Base-by-base conservation (phyloP, 495 filamentous ascomycete genomes). In the Talaromyces nanjingensis region DNA sequence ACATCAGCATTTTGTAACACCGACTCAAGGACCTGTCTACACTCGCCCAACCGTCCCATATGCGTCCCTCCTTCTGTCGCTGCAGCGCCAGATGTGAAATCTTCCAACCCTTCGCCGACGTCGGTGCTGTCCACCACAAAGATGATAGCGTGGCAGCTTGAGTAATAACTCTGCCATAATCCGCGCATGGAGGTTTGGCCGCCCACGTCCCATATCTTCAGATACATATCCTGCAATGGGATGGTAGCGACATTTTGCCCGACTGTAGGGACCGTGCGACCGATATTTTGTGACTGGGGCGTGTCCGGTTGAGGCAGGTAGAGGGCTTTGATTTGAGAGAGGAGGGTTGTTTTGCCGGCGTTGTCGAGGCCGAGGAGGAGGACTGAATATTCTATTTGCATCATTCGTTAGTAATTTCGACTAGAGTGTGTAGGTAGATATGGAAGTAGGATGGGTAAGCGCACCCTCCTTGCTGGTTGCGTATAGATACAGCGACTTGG, bases 121-220 rank as follows among this genome's bases (percentile, higher is more conserved):
- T 98, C 94, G 56, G 91, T 90, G 67, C 87, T 90, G 78, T 98
- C 94, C 69, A 98, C 91, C 45, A 98, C 89, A 72, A 97, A 98
- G 62, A 98, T 91, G 71, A 98, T 97, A 54, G 94, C 94, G 70
- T 98, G 94, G 67, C 91, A 96, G 73, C 86, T 89, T 24, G 86
- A 79, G 79, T 97, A 98, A 77, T 98, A 98, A 73, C 86, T 90
- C 76, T 96, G 91, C 94, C 94, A 98, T 5, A 98, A 87, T 64
- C 88, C 87, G 56, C 94, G 89, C 71, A 98, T 85, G 8, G 82
- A 84, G 67, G 93, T 87, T 74, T 98, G 94, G 2, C 94, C 94
- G 63, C 94, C 94, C 3, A 98, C 90, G 75, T 98, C 94, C 94
- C 94, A 98, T 72, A 98, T 89, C 81, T 96, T 96, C 69, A 98